Base-by-base conservation (phyloP, 768 basidiomycete genomes). In the Collybia sp. region DNA sequence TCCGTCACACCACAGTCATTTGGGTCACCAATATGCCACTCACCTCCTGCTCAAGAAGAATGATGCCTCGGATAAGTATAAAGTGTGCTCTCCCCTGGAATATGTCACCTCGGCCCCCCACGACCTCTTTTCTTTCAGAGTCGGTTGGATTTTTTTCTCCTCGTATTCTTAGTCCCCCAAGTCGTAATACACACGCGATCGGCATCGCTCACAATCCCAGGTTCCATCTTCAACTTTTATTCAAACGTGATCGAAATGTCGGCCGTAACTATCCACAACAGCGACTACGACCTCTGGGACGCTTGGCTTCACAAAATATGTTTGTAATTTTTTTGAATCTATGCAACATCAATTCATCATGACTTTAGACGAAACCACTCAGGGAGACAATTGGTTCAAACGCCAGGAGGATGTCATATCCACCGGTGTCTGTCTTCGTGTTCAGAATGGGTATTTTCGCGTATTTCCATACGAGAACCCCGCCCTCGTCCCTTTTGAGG, bases 401-500 rank as follows among this genome's bases (percentile, higher is more conserved):
- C 85, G 85, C 13, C 72, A 79, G 0, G 79, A 84, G 53, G 85
- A 88, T 54, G 79, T 83, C 37, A 63, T 82, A 52, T 73, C 84
- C 25, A 83, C 83, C 0, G 87, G 88, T 41, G 88, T 89, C 39
- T 85, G 82, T 50, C 68, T 90, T 40, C 79, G 86, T 40, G 84
- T 83, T 18, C 75, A 69, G 47, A 64, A 67, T 45, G 66, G 67
- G 30, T 75, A 76, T 53, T 90, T 87, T 60, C 80, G 90, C 19
- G 82, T 90, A n/a, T 93, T 90, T 58, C 90, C 90, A 0, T 90
- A 91, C 58, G 83, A 92, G 60, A 88, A 88, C 58, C 69, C 73
- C 4, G 74, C 73, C 31, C 77, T 93, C 19, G 71, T 80, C 12
- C 82, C 85, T 0, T 93, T 93, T 53, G 89, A 89, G 64, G 81